Evolutionary conservation across 441 rosid genomes (phyloP), one percentile per base, ranked within the genome.

Genomic region (Adansonia grandidieri): DNA sequence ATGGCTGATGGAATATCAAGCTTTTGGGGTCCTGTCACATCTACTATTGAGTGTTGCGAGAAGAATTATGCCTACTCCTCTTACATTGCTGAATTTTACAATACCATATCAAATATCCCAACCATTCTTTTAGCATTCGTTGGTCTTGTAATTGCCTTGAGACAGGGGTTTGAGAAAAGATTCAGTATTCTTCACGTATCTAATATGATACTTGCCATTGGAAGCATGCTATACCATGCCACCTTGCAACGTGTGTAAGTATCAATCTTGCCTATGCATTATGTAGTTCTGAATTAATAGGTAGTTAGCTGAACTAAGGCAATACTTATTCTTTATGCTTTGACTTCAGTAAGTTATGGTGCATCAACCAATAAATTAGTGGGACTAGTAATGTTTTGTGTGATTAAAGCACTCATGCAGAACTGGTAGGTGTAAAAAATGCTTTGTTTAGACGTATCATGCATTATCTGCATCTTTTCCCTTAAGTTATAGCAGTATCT

Each of bases 21-120:
- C 84, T 96, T 93, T 83, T 96, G 99, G 99, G 99, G 98, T 76
- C 98, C 99, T 2, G 97, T 96, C 82, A 93, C 97, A 28, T 88
- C 98, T 54, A 81, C 91, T 10, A 83, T 67, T 20, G 98, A 96
- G 40, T 89, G 97, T 82, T 96, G 99, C 79, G 98, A 96, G 90
- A 86, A 84, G 77, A 96, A 96, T 82, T 92, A 91, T 42, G 86
- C 67, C 10, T 79, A 90, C 82, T 92, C 97, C n/a, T 86, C 98
- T 5, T 93, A 96, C 79, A 85, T 92, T 57, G 99, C 99, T 1
- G 99, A 96, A 83, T 96, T 93, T 75, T 92, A 80, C 84, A 96
- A 96, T 86, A 93, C 99, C 42, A 58, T 90, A 47, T 96, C 98
- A 32, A 92, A 87, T 82, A 74, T 89, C 77, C 95, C 94, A 9